These are phyloP conservation scores for Penicillium fuscoglaucum DNA, from an alignment of 2,329 filamentous ascomycete species.

Conservation along the genomic window DNA sequence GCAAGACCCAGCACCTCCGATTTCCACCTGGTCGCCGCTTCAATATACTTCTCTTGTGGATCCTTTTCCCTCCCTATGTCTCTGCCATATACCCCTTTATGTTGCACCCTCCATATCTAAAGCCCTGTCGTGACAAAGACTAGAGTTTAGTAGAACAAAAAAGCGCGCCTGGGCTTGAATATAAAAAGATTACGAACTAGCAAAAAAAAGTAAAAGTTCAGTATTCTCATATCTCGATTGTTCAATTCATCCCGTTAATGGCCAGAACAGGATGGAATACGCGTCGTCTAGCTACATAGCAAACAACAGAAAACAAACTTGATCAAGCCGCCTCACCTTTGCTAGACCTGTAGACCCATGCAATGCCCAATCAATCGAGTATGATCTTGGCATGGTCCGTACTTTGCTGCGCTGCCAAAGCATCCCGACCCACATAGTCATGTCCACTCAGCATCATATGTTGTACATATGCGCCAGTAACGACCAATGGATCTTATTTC, in stretches of 20 bases:
- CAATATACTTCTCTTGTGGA: neutral
- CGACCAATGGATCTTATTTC: neutral
- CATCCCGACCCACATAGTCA: neutral
- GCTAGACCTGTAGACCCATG: neutral
- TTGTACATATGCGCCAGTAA: neutral
- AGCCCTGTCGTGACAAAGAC: neutral
- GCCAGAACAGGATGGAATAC: neutral
- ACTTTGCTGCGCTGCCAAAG: neutral
- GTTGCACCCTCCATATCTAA: neutral
- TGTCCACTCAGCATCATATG: neutral
- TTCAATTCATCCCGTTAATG: neutral
- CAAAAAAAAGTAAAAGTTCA: no score
- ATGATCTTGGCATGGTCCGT: neutral
- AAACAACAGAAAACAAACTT: neutral
- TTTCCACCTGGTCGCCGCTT: neutral
- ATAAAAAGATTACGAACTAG: no score
- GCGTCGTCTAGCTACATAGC: neutral
- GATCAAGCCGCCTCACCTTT: neutral
- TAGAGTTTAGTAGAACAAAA: no score
- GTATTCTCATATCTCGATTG: neutral
- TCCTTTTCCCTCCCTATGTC: neutral
- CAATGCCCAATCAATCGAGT: neutral
- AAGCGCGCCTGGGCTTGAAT: neutral
- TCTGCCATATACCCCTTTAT: neutral
- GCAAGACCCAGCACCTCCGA: neutral